These are phyloP conservation scores for Mucor circinelloides DNA, from an alignment of 371 early-diverging fungal genomes.

Conservation along the genomic window DNA sequence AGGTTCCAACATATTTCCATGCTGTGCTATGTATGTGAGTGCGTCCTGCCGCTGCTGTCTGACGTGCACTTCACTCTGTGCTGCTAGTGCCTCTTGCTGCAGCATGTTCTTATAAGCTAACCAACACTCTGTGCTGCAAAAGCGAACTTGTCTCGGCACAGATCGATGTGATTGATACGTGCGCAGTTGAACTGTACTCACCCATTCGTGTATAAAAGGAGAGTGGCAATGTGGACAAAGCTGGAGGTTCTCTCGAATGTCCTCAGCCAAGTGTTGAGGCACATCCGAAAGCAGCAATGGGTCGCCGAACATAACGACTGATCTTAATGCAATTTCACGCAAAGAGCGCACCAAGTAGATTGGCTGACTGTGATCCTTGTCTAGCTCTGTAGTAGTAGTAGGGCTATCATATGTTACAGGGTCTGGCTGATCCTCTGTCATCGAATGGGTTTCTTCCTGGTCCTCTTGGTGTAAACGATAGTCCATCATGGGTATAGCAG, in stretches of 20 bases:
- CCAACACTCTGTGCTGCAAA: slow-evolving; percentile 56
- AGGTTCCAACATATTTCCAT: slow-evolving; percentile 1
- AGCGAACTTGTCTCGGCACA: slow-evolving; percentile 51
- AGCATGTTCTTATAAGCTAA: slow-evolving; percentile 3
- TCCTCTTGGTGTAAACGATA: background rate
- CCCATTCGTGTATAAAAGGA: slow-evolving; percentile 63
- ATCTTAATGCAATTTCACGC: slow-evolving; percentile 37
- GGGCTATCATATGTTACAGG: background rate
- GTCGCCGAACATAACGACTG: background rate
- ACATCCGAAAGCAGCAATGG: slow-evolving; percentile 22
- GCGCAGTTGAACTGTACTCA: slow-evolving; percentile 56
- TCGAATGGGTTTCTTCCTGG: background rate
- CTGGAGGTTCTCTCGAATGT: slow-evolving; percentile 26
- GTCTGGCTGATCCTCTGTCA: background rate
- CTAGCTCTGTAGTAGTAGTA: background rate
- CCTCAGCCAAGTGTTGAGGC: slow-evolving; percentile 43
- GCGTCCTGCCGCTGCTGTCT: slow-evolving; percentile 7
- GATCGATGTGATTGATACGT: slow-evolving; percentile 53
- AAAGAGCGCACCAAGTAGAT: slow-evolving; percentile 30
- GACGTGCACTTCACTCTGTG: background rate
- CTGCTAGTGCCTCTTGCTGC: background rate
- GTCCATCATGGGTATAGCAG: background rate
- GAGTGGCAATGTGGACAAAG: slow-evolving; percentile 48
- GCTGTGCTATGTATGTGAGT: slow-evolving; percentile 4
- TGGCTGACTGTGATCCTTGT: background rate